Base-by-base conservation (phyloP, 768 basidiomycete genomes). In the Kwoniella botswanensis region DNA sequence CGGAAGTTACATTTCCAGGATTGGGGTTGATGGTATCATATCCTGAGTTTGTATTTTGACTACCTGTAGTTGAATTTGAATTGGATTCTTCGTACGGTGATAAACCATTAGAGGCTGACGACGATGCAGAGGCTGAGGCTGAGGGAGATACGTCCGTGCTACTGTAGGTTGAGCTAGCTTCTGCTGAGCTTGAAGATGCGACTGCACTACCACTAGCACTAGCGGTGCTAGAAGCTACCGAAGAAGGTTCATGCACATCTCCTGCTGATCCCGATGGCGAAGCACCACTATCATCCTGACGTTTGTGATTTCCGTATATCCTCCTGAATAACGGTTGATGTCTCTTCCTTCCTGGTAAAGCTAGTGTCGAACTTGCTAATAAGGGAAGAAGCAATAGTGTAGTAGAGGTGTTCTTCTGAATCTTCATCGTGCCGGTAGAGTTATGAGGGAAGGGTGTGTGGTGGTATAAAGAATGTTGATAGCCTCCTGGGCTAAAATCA, bases 351-450 rank as follows among this genome's bases (percentile, higher is more conserved):
- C 62, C 61, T 13, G 78, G 78, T 17, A 74, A 50, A 15, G 78
- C 78, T 18, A 74, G 50, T 13, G 74, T 62, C 9, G 71, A 29
- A 5, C 70, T 61, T 15, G 73, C 78, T 11, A 77, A 71, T 26
- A 77, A 61, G n/a, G 75, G 78, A 15, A 76, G 67, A 44, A 79
- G 73, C 44, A 77, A 70, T 21, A 74, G 70, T 3, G 73, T 70
- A 15, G 73, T 54, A 7, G 65, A 57, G 17, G 64, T 24, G n/a
- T 56, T 26, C 59, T 64, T 65, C n/a, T 63, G 70, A 41, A 74
- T 58, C 24, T 62, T 68, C 71, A 72, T 74, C 46, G 62, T 63
- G 68, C 15, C 43, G 41, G 22, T 35, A 57, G 58, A 57, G 55
- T 46, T 56, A 53, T 5, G 42, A 26, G 55, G n/a, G 26, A 46